Evolutionary conservation across 495 filamentous ascomycete genomes (phyloP).

Genomic region (Hypoxylon perforatum): DNA sequence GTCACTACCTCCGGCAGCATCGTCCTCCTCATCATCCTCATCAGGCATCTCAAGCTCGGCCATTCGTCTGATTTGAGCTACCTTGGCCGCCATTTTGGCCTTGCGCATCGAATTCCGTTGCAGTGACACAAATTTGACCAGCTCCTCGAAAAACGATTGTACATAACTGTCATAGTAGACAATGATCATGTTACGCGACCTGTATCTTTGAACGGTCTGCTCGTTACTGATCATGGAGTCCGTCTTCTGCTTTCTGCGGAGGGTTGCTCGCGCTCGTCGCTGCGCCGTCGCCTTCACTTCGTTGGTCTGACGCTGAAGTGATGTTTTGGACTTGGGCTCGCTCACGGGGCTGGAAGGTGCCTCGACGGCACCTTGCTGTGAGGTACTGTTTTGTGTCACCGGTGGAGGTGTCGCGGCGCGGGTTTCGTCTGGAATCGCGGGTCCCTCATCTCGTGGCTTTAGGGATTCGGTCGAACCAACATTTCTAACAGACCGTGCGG

Average conservation of each 20-base stretch:
- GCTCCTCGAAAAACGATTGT: slow-evolving; percentile 79
- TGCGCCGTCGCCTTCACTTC: slow-evolving; percentile 59
- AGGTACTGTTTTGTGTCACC: slow-evolving; percentile 16
- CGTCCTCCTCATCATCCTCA: slow-evolving; percentile 53
- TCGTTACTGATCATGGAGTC: slow-evolving; percentile 67
- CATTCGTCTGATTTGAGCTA: slow-evolving; percentile 64
- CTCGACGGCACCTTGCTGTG: slow-evolving; percentile 43
- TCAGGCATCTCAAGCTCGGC: slow-evolving; percentile 64
- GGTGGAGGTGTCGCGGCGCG: slow-evolving; percentile 34
- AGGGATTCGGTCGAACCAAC: slow-evolving; percentile 73
- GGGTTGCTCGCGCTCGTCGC: slow-evolving; percentile 54
- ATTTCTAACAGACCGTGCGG: slow-evolving; percentile 61
- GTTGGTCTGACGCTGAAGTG: slow-evolving; percentile 58
- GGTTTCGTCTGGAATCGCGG: slow-evolving; percentile 42
- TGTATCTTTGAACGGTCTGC: slow-evolving; percentile 64
- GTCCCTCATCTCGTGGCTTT: slow-evolving; percentile 61
- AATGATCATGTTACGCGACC: slow-evolving; percentile 81
- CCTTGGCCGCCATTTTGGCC: slow-evolving; percentile 75
- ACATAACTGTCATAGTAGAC: slow-evolving; percentile 91
- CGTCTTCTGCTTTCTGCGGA: slow-evolving; percentile 67
- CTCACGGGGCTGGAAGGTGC: slow-evolving; percentile 43
- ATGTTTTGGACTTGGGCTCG: slow-evolving; percentile 53
- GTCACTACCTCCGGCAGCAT: slow-evolving; percentile 4
- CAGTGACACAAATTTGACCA: slow-evolving; percentile 83
- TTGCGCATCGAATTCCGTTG: slow-evolving; percentile 85